Base-by-base conservation (phyloP, 2,329 filamentous ascomycete genomes). In the Biscogniauxia marginata region DNA sequence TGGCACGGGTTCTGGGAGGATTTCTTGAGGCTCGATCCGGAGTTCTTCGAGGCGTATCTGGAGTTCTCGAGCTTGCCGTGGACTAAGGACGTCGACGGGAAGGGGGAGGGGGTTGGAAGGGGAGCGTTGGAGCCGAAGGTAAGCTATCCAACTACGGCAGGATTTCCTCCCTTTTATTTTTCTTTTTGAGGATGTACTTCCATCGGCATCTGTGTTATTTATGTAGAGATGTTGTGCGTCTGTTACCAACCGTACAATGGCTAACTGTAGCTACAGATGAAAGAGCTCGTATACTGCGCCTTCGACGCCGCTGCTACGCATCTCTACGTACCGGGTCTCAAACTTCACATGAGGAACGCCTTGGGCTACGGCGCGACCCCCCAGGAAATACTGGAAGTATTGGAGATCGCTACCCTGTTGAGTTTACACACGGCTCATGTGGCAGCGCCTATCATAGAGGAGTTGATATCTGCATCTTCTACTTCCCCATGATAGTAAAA, bases 341-440 rank as follows among this genome's bases (percentile, higher is more conserved):
- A 79, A 56, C 58, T 79, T 22, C 78, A 80, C 60, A 79, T 79
- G 71, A 72, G 71, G 54, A 80, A 80, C 59, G 77, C 77, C 21
- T 62, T 80, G 4, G 69, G 71, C 11, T 76, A 75, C 56, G 78
- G 78, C 0, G 77, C 74, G 0, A 77, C 73, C 1, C 70, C 73
- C 4, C 73, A 78, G 45, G 75, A 80, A 66, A 76, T 81, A 48
- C 70, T 79, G 67, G 77, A 80, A 60, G 75, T 79, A 0, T 61
- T 80, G 53, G 76, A 81, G 61, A 67, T 81, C 60, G 74, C 77
- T 2, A 71, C 67, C 3, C 49, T 67, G 8, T 50, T 70, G 52
- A 66, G 67, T 58, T 18, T 69, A 46, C 67, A 70, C 13, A 69
- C 65, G 9, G 65, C 62, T 4, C 68, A 70, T 59, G 66, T 70